Evolutionary conservation across 169 alveolate species (phyloP).

Genomic region (Cryptosporidium bovis): DNA sequence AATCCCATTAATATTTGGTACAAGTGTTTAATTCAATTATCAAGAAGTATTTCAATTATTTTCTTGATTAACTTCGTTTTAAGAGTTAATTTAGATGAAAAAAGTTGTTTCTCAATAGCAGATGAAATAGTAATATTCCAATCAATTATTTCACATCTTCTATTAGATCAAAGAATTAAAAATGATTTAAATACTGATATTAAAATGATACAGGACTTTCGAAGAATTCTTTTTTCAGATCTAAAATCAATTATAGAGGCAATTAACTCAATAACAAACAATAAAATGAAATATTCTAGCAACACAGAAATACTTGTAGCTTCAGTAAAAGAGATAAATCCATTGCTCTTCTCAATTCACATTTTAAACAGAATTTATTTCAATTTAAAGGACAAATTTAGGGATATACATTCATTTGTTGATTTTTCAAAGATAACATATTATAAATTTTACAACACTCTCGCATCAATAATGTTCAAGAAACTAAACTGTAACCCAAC

Average conservation of each 20-base stretch:
- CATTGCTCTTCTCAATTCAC: slow-evolving; percentile 6
- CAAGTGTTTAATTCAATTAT: slow-evolving; percentile 28
- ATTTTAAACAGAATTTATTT: slow-evolving; percentile 32
- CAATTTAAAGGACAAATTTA: background rate
- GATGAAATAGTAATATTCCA: slow-evolving; percentile 45
- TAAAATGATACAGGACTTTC: slow-evolving; percentile 51
- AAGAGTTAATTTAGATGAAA: slow-evolving; percentile 13
- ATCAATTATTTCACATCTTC: slow-evolving; percentile 39
- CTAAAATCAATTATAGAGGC: slow-evolving; percentile 27
- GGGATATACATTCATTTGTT: background rate
- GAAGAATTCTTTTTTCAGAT: slow-evolving; percentile 70
- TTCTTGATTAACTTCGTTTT: slow-evolving; percentile 37
- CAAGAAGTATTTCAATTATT: slow-evolving; percentile 38
- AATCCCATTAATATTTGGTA: slow-evolving; percentile 16
- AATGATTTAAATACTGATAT: slow-evolving; percentile 8
- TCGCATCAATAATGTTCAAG: background rate
- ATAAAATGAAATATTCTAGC: background rate
- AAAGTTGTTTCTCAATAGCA: slow-evolving; percentile 43
- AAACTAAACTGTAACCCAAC: slow-evolving; percentile 2
- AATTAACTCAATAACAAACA: background rate
- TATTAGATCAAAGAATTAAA: background rate
- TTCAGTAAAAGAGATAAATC: slow-evolving; percentile 14
- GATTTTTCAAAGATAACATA: slow-evolving; percentile 11
- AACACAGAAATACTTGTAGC: slow-evolving; percentile 6
- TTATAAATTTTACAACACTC: background rate